Evolutionary conservation across 2,329 filamentous ascomycete genomes (phyloP).

Genomic region (Pseudogymnoascus sp.): DNA sequence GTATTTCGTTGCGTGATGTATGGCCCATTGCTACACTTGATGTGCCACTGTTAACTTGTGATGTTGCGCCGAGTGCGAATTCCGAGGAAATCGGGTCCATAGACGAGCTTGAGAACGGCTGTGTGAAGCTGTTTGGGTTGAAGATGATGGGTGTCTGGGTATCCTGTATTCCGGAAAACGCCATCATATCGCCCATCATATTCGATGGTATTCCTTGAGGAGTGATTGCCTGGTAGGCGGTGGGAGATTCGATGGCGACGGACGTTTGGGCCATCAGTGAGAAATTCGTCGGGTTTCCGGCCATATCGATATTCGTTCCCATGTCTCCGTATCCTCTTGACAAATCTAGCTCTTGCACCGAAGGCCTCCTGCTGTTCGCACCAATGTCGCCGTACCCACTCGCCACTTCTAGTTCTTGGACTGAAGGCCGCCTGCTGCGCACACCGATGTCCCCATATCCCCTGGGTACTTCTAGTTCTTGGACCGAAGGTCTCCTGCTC

Average conservation of each 20-base stretch:
- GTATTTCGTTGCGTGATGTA: neutral
- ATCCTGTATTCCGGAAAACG: slow-evolving; percentile 22
- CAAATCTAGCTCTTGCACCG: slow-evolving; percentile 21
- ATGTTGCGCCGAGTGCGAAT: slow-evolving; percentile 8
- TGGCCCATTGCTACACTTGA: slow-evolving; percentile 11
- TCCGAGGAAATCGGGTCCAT: neutral
- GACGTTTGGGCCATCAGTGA: slow-evolving; percentile 18
- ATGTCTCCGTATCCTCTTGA: slow-evolving; percentile 20
- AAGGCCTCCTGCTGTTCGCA: slow-evolving; percentile 20
- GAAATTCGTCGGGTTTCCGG: slow-evolving; percentile 19
- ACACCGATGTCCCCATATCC: slow-evolving; percentile 22
- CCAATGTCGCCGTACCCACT: slow-evolving; percentile 21
- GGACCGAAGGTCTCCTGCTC: neutral
- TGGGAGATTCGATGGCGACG: slow-evolving; percentile 13
- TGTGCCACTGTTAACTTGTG: slow-evolving; percentile 7
- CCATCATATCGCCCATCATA: slow-evolving; percentile 25
- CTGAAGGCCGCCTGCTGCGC: slow-evolving; percentile 20
- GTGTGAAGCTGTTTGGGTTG: slow-evolving; percentile 16
- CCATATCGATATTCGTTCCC: slow-evolving; percentile 21
- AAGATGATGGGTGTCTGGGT: slow-evolving; percentile 21
- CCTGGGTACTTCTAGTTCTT: slow-evolving; percentile 11
- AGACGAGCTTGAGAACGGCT: slow-evolving; percentile 13
- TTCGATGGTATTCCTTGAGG: slow-evolving; percentile 18
- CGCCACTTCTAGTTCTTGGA: slow-evolving; percentile 19
- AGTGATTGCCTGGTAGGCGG: slow-evolving; percentile 16